Conservation (phyloP, 2,329 filamentous ascomycete species). For the Dothistroma septosporum region DNA sequence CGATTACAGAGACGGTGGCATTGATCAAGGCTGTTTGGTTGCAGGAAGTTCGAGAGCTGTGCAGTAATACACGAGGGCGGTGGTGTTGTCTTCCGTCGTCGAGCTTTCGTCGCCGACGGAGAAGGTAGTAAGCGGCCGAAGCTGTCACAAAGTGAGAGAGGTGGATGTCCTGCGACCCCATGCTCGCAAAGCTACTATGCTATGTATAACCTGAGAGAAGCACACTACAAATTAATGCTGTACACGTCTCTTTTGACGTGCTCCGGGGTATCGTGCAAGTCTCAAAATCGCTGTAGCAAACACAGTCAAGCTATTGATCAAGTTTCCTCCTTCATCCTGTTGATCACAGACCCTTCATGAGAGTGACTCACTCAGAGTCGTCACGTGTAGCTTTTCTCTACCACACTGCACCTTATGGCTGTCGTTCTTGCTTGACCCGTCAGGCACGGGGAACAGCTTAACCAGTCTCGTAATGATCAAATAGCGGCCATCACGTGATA, state of each 20-base stretch:
- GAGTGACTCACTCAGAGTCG: not conserved
- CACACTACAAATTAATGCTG: not conserved
- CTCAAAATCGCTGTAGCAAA: not conserved
- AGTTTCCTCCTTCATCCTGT: not conserved
- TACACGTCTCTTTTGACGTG: not conserved
- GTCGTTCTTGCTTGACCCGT: conserved; percentile 26
- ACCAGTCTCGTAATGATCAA: conserved; percentile 27
- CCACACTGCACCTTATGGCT: not conserved
- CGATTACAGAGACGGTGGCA: not conserved
- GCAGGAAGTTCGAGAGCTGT: not conserved
- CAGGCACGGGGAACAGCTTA: conserved; percentile 28
- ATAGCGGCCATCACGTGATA: too few species aligned
- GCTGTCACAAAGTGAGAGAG: not conserved
- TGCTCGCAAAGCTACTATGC: not conserved
- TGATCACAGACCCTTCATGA: not conserved
- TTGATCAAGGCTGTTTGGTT: not conserved
- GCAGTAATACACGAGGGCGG: not conserved
- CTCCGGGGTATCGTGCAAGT: not conserved
- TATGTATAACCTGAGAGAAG: not conserved
- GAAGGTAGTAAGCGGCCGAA: not conserved
- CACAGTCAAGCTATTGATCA: not conserved
- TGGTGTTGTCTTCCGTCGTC: not conserved
- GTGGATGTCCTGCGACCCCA: not conserved
- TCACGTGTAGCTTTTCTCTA: too few species aligned
- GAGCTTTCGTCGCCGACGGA: not conserved